Percentiles rank a stretch among this genome's conserved stretches.
phyloP scores from a whole-genome alignment of 1,284 basidiomycete genomes.

The Paramarasmius palmivorus region DNA sequence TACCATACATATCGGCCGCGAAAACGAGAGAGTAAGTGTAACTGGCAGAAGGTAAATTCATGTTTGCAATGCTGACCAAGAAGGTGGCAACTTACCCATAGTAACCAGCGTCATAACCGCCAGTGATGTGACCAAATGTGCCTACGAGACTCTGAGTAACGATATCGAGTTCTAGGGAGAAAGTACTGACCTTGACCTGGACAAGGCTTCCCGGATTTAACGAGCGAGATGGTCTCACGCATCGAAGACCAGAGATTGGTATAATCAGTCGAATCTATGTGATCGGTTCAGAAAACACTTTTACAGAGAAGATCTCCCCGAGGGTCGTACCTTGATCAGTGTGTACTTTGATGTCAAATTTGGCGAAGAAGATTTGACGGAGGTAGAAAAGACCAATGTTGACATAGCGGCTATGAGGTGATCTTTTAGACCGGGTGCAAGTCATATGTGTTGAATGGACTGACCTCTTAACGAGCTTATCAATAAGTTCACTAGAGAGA shows the following conservation, averaged over 20 bases:
- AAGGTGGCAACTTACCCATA: slow-evolving; percentile 52
- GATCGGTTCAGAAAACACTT: background rate
- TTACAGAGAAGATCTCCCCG: background rate
- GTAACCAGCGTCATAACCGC: slow-evolving; percentile 80
- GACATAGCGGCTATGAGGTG: slow-evolving; percentile 62
- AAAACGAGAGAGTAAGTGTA: slow-evolving; percentile 76
- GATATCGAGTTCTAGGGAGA: background rate
- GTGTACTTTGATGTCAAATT: slow-evolving; percentile 78
- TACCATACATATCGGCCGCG: slow-evolving; percentile 77
- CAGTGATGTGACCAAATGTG: slow-evolving; percentile 70
- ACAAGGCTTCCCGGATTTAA: slow-evolving; percentile 58
- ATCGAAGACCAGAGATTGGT: slow-evolving; percentile 75
- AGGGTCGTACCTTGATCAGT: slow-evolving; percentile 56
- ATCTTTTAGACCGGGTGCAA: background rate
- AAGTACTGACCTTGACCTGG: slow-evolving; percentile 57
- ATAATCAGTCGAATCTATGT: slow-evolving; percentile 60
- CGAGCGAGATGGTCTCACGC: slow-evolving; percentile 65
- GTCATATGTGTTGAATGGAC: slow-evolving; percentile 9
- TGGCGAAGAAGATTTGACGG: slow-evolving; percentile 81
- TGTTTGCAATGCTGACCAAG: background rate
- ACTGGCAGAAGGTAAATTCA: slow-evolving; percentile 26
- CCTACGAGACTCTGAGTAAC: slow-evolving; percentile 22
- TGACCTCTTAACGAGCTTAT: slow-evolving; percentile 77
- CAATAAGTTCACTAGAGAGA: slow-evolving; percentile 73
- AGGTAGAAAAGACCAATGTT: slow-evolving; percentile 81